These are phyloP conservation scores for Solanum okadae DNA, from an alignment of 257 asterid species.

Conservation along the genomic window DNA sequence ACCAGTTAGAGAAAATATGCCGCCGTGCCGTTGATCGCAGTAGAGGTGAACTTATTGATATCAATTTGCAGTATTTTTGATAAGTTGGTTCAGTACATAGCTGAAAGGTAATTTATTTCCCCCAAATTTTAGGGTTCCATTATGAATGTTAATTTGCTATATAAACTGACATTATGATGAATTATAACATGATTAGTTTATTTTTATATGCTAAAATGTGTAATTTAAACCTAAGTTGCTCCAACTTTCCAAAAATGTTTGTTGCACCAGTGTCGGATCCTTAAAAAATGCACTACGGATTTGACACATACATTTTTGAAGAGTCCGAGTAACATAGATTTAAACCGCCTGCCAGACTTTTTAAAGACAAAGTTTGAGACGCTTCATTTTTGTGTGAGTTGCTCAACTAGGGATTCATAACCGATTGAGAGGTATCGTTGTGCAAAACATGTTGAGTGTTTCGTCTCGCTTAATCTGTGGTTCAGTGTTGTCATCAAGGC, in stretches of 20 bases:
- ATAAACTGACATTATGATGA: neutral
- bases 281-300: no score
- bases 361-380: neutral
- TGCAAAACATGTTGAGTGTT: neutral
- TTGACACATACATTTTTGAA: neutral
- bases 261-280: no score
- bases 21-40: neutral
- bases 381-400: neutral
- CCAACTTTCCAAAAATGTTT: no score
- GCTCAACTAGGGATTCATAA: no score
- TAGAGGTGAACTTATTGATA: neutral
- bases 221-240: neutral
- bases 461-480: neutral
- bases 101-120: neutral
- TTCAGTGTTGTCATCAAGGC: neutral
- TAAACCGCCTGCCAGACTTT: no score
- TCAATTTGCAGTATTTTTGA: neutral
- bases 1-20: slow-evolving; percentile 12
- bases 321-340: neutral
- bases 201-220: neutral
- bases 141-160: neutral
- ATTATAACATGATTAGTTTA: no score
- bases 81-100: neutral
- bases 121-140: neutral
- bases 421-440: no score